Conservation (phyloP, 306 rosid genomes). For the Oemleria cerasiformis region DNA sequence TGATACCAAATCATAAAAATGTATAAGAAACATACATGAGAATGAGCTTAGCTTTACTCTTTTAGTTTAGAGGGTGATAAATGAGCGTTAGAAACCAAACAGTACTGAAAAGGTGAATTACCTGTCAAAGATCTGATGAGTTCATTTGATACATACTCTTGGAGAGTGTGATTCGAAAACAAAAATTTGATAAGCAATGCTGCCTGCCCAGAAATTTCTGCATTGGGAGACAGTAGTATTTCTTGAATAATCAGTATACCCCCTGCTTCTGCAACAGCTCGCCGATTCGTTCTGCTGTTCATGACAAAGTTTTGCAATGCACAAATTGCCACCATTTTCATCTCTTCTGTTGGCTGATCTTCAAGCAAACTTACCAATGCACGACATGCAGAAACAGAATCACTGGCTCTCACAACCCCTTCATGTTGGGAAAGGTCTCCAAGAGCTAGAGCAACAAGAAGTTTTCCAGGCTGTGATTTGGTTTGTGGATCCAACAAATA, state of each 20-base stretch:
- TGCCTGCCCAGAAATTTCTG: conserved; percentile 81
- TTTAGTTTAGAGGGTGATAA: not conserved
- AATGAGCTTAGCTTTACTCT: not conserved
- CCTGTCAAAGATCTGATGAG: conserved; percentile 95
- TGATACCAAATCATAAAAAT: not conserved
- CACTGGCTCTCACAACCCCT: conserved; percentile 78
- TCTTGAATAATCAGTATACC: conserved; percentile 96
- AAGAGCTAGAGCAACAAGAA: conserved; percentile 87
- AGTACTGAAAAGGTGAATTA: conserved; percentile 18
- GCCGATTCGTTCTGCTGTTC: conserved; percentile 92
- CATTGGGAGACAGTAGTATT: conserved; percentile 67
- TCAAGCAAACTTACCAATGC: conserved; percentile 92
- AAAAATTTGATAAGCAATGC: conserved; percentile 79
- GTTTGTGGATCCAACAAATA: conserved; percentile 91
- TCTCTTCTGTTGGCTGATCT: conserved; percentile 94
- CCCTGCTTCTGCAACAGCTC: conserved; percentile 99
- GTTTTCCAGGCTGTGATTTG: conserved; percentile 76
- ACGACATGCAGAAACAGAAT: conserved; percentile 91
- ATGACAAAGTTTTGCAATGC: conserved; percentile 96
- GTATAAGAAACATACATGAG: not conserved
- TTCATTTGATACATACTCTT: conserved; percentile 94
- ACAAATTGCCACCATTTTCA: conserved; percentile 89
- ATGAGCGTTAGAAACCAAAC: not conserved
- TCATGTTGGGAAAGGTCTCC: conserved; percentile 94
- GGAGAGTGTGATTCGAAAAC: conserved; percentile 94